phyloP scores from a whole-genome alignment of 129 eudicot species.

The Centrapalus pauciflorus region DNA sequence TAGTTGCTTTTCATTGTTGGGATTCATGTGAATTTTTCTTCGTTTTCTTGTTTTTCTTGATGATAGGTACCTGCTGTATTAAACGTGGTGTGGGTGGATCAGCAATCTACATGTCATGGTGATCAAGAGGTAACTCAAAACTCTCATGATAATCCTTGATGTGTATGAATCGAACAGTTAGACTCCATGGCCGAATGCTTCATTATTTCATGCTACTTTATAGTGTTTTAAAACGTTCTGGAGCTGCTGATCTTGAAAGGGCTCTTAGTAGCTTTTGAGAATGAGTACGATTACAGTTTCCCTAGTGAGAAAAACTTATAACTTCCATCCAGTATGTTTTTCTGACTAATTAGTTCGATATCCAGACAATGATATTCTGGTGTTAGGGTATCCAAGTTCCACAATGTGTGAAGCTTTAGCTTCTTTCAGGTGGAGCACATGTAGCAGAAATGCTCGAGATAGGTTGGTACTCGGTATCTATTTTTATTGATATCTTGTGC shows the following conservation, averaged over 20 bases:
- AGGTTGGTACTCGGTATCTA: not conserved
- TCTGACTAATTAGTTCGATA: not conserved
- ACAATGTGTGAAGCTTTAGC: not conserved
- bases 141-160: not conserved
- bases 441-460: not conserved
- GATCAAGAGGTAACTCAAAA: slow-evolving; percentile 18
- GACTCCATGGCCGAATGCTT: too few relatives aligned
- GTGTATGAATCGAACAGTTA: not conserved
- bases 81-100: not conserved
- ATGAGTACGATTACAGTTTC: not conserved
- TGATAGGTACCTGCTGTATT: slow-evolving; percentile 12
- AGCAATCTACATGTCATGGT: not conserved
- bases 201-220: not conserved
- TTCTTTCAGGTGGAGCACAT: not conserved
- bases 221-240: not conserved
- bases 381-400: not conserved
- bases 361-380: too few relatives aligned
- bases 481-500: not conserved
- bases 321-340: not conserved
- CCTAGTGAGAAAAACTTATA: not conserved
- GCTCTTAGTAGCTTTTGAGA: too few relatives aligned
- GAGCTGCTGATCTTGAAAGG: not conserved
- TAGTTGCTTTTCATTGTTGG: slow-evolving; percentile 8
- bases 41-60: not conserved
- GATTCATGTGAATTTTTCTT: slow-evolving; percentile 1